Evolutionary conservation across 176 grass and related monocot species (phyloP).

Genomic region (Phyllostachys edulis): DNA sequence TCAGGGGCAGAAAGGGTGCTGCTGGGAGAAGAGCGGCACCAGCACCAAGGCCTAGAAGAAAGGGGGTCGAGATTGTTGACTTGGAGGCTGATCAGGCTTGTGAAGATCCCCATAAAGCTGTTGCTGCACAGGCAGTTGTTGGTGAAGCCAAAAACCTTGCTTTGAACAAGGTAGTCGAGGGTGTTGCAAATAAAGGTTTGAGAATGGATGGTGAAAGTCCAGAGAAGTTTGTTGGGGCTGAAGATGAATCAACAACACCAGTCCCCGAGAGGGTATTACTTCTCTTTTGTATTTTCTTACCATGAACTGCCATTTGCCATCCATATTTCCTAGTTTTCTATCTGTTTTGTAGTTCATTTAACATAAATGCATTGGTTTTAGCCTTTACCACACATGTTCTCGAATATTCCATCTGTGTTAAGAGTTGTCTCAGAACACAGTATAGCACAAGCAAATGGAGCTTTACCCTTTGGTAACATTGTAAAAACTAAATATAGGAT

Average conservation of each 20-base stretch:
- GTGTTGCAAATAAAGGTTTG: conserved; percentile 44
- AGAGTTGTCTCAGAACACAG: not conserved
- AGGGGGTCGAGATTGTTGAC: conserved; percentile 28
- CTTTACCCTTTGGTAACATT: not conserved
- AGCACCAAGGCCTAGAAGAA: conserved; percentile 42
- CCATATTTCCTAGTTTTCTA: conserved; percentile 1
- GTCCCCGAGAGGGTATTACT: conserved; percentile 74
- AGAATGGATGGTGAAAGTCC: conserved; percentile 78
- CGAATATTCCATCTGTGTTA: not conserved
- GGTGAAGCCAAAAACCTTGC: conserved; percentile 41
- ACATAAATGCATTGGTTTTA: not conserved
- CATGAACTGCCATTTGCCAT: conserved; percentile 19
- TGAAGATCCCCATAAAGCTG: conserved; percentile 36
- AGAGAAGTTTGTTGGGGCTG: conserved; percentile 64
- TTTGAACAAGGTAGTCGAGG: conserved; percentile 39
- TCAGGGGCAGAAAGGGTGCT: conserved; percentile 55
- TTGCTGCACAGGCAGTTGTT: conserved; percentile 26
- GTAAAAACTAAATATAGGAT: not conserved
- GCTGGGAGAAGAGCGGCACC: conserved; percentile 38
- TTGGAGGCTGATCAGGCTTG: conserved; percentile 45
- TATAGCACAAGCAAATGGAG: not conserved
- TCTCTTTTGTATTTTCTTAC: conserved; percentile 2
- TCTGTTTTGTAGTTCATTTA: conserved; percentile 20
- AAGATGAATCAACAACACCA: conserved; percentile 60
- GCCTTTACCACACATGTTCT: not conserved